Conservation (phyloP, 2,329 filamentous ascomycete genomes). For the Fusarium ramigenum region DNA sequence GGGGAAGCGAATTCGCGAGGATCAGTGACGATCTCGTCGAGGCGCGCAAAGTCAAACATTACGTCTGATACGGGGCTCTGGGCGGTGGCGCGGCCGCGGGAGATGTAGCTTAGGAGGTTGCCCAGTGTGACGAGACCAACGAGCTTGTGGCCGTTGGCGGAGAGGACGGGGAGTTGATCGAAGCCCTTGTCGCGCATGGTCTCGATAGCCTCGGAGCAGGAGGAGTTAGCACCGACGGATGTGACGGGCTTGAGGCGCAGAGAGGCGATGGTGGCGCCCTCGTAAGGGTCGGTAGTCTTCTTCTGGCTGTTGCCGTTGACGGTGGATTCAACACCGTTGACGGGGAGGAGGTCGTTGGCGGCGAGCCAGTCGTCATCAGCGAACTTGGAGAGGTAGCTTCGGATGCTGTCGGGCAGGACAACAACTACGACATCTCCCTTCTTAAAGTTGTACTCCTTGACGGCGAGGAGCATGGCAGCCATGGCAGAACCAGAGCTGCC, state of each 20-base stretch:
- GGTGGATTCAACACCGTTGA: slow-evolving; percentile 60
- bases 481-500: slow-evolving; percentile 94
- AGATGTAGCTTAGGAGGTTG: slow-evolving; percentile 91
- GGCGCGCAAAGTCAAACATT: slow-evolving; percentile 95
- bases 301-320: slow-evolving; percentile 49
- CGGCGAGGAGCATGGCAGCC: slow-evolving; percentile 79
- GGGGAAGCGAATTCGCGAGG: slow-evolving; percentile 69
- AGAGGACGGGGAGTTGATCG: slow-evolving; percentile 93
- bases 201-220: slow-evolving; percentile 90
- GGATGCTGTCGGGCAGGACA: slow-evolving; percentile 92
- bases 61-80: slow-evolving; percentile 81
- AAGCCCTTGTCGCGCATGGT: slow-evolving; percentile 99
- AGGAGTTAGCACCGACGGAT: slow-evolving; percentile 75
- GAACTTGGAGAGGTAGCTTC: slow-evolving; percentile 98
- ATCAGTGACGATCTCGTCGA: slow-evolving; percentile 92
- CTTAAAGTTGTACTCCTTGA: slow-evolving; percentile 78
- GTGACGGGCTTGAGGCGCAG: slow-evolving; percentile 94
- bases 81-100: slow-evolving; percentile 79
- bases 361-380: slow-evolving; percentile 99
- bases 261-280: slow-evolving; percentile 79
- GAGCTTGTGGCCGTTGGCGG: slow-evolving; percentile 73
- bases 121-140: slow-evolving; percentile 94
- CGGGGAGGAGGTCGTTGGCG: slow-evolving; percentile 90
- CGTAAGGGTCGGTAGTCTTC: slow-evolving; percentile 72
- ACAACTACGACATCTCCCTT: slow-evolving; percentile 92